Conservation (phyloP, 495 filamentous ascomycete genomes). For the Cryomyces antarcticus region DNA sequence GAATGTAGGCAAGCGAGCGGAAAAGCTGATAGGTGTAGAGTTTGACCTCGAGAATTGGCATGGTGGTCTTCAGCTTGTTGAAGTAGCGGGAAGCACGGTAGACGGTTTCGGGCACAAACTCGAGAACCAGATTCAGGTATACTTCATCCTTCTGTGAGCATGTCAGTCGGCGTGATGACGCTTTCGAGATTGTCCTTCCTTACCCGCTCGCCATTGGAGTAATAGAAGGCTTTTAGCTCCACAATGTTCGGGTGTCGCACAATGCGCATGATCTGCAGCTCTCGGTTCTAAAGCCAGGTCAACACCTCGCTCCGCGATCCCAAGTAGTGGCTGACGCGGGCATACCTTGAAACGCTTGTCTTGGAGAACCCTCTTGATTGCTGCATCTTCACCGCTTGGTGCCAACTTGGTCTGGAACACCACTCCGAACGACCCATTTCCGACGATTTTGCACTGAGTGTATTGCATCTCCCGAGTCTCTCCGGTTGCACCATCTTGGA, state of each 20-base stretch:
- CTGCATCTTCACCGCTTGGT: slow-evolving; percentile 89
- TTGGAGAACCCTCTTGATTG: slow-evolving; percentile 94
- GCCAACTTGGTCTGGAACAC: slow-evolving; percentile 98
- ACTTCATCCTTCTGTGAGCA: slow-evolving; percentile 82
- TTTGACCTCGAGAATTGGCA: slow-evolving; percentile 97
- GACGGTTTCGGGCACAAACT: slow-evolving; percentile 96
- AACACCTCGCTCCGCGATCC: slow-evolving; percentile 12
- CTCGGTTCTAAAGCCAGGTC: slow-evolving; percentile 57
- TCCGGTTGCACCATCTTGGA: slow-evolving; percentile 92
- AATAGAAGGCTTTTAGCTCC: slow-evolving; percentile 97
- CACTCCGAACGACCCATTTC: slow-evolving; percentile 95
- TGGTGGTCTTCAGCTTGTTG: slow-evolving; percentile 99
- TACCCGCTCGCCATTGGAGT: slow-evolving; percentile 96
- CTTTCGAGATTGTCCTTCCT: not conserved
- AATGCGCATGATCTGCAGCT: slow-evolving; percentile 98
- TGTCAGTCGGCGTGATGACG: not conserved
- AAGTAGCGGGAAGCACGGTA: slow-evolving; percentile 98
- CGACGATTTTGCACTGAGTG: slow-evolving; percentile 99
- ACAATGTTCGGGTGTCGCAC: slow-evolving; percentile 98
- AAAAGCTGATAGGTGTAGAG: slow-evolving; percentile 99
- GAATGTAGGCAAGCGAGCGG: slow-evolving; percentile 93
- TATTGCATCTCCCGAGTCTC: slow-evolving; percentile 94
- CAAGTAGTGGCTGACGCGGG: not conserved
- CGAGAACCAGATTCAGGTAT: slow-evolving; percentile 92
- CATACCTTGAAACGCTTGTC: slow-evolving; percentile 97